A percentile compares a stretch with the other conserved stretches of the same genome.
Evolutionary conservation across 208 protist species (phyloP).

Genomic region (Angomonas ambiguus): DNA sequence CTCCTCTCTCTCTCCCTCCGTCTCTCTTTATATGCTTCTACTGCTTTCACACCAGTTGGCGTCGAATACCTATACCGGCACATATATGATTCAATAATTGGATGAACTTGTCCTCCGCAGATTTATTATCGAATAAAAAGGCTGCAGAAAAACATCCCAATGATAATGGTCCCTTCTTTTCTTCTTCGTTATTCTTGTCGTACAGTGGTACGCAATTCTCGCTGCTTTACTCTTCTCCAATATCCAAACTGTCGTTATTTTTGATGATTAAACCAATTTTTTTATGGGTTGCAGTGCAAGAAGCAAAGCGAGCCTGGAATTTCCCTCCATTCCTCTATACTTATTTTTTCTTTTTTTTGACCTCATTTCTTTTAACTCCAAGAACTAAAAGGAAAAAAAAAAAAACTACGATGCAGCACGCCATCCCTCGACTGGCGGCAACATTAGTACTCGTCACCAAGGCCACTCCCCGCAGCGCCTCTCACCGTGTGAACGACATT

Average conservation of each 20-base stretch:
- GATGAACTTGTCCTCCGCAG: conserved; percentile 27
- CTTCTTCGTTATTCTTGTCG: background rate
- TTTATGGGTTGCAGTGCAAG: too few species aligned
- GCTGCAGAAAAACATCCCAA: conserved; percentile 24
- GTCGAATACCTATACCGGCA: background rate
- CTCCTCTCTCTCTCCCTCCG: background rate
- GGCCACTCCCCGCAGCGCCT: background rate
- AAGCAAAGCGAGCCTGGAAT: too few species aligned
- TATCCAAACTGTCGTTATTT: too few species aligned
- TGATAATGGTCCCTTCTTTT: conserved; percentile 1
- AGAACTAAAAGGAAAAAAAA: background rate
- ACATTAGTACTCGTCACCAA: background rate
- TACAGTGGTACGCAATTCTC: background rate
- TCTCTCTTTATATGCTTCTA: background rate
- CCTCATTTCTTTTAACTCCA: background rate
- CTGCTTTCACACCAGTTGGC: background rate
- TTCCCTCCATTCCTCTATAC: background rate
- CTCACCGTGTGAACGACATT: conserved; percentile 21
- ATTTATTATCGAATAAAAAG: conserved; percentile 5
- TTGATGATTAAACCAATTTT: background rate
- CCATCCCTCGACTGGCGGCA: background rate
- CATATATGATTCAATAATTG: conserved; percentile 18
- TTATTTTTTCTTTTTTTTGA: background rate
- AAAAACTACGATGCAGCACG: background rate
- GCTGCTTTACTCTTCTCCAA: background rate